Percentiles rank a stretch among this genome's conserved stretches.
Conservation (phyloP, 139 green algal species). For the Chlamydomonas sp. region DNA sequence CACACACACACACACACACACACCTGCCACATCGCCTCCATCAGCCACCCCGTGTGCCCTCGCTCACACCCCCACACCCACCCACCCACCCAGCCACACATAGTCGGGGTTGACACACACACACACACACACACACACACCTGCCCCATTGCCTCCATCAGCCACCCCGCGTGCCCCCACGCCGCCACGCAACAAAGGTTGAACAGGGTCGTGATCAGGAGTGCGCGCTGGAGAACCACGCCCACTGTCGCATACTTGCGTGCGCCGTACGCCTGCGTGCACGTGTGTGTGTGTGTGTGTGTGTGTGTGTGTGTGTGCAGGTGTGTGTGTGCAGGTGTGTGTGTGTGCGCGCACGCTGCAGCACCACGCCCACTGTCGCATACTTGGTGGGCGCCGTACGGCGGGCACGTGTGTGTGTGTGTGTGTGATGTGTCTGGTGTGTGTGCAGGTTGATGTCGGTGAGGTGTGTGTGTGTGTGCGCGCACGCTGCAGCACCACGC, state of each 20-base stretch:
- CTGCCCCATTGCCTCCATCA: slow-evolving; percentile 40
- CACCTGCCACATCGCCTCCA: slow-evolving; percentile 7
- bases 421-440: not conserved
- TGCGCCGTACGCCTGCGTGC: slow-evolving; percentile 37
- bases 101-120: too few relatives aligned
- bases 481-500: too few relatives aligned
- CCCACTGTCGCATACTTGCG: slow-evolving; percentile 35
- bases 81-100: too few relatives aligned
- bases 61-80: too few relatives aligned
- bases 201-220: slow-evolving; percentile 39
- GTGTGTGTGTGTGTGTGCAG: not conserved
- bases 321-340: not conserved
- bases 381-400: too few relatives aligned
- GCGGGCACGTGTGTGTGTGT: not conserved
- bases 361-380: too few relatives aligned
- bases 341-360: too few relatives aligned
- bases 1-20: too few relatives aligned
- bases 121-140: too few relatives aligned
- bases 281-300: not conserved
- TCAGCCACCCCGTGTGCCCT: slow-evolving; percentile 3
- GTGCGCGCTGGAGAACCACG: slow-evolving; percentile 40
- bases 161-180: slow-evolving; percentile 27
- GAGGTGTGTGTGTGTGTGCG: too few relatives aligned
- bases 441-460: not conserved
- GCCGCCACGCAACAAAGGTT: slow-evolving; percentile 28